These are phyloP conservation scores for Solanum medicagineum DNA, from an alignment of 257 asterid genomes.

Conservation along the genomic window DNA sequence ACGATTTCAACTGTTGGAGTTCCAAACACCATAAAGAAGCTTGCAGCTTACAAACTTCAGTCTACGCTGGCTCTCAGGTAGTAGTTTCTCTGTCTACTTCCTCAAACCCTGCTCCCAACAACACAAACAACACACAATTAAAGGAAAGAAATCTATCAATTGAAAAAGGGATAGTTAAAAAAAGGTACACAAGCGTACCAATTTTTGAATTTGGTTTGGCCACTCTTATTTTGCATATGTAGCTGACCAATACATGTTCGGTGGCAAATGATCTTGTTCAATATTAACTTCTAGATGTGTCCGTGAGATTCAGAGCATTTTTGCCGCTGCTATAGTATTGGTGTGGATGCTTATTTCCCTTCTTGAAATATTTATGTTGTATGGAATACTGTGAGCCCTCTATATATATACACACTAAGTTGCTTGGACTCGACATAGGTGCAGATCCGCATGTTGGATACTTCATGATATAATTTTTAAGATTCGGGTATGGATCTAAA, in stretches of 20 bases:
- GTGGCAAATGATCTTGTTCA: neutral
- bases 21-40: constrained; percentile 75
- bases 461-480: too few relatives aligned
- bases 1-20: constrained; percentile 97
- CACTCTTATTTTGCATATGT: neutral
- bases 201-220: neutral
- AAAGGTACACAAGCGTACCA: neutral
- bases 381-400: neutral
- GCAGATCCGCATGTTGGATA: too few relatives aligned
- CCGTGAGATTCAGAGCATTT: neutral
- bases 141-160: neutral
- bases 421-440: too few relatives aligned
- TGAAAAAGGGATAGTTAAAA: neutral
- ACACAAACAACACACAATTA: neutral
- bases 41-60: constrained; percentile 90
- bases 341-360: neutral
- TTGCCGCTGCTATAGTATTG: neutral
- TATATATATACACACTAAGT: neutral
- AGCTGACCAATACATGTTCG: neutral
- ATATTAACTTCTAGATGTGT: neutral
- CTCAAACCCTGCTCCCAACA: neutral
- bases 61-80: constrained; percentile 92
- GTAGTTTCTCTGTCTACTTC: neutral
- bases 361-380: neutral
- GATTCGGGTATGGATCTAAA: too few relatives aligned